Base-by-base conservation (phyloP, 2,329 filamentous ascomycete species). In the Aspergillus calidoustus region DNA sequence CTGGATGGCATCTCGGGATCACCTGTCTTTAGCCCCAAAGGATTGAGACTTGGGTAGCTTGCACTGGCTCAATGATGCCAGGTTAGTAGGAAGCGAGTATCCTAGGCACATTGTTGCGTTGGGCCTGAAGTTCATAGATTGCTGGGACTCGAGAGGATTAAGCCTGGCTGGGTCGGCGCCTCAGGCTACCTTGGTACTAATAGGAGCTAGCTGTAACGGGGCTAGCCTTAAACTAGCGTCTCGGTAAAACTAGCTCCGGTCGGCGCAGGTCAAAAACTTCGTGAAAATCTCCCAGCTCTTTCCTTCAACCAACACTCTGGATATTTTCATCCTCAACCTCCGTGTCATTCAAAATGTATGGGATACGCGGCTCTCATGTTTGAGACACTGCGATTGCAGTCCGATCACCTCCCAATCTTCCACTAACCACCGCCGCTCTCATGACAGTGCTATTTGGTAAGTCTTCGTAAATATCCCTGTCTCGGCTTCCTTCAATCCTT, bases 211-310 rank as follows among this genome's bases (percentile, higher is more conserved):
- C 28, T 31, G 9, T 22, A 19, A 22, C 30, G 7, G 46, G 41
- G 19, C 49, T 58, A 55, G 44, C 41, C 46, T 4, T 23, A 43
- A 48, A 31, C 60, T 63, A 58, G 54, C 30, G 54, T 46, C 56
- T 69, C 71, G 74, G 73, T 64, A 66, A 70, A 69, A 58, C 61
- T 72, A 68, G 61, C 65, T 72, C 69, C 72, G 69, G 48, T 58
- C 59, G 64, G 61, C 60, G 43, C 49, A 72, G 70, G 70, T 74
- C 71, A 68, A 76, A 76, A 76, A 75, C 58, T 54, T 54, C 61
- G 56, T 44, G 48, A 34, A 28, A 57, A 64, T 62, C 61, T 65
- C 49, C 41, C 62, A 67, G 63, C 66, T 69, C 51, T 64, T 68
- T 41, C 57, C 11, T 51, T 47, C n/a, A 54, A 54, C 30, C 47